A percentile compares a stretch with the other conserved stretches of the same genome.
These are phyloP conservation scores for Talaromyces sp. DNA, from an alignment of 2,329 filamentous ascomycete genomes.

Conservation along the genomic window DNA sequence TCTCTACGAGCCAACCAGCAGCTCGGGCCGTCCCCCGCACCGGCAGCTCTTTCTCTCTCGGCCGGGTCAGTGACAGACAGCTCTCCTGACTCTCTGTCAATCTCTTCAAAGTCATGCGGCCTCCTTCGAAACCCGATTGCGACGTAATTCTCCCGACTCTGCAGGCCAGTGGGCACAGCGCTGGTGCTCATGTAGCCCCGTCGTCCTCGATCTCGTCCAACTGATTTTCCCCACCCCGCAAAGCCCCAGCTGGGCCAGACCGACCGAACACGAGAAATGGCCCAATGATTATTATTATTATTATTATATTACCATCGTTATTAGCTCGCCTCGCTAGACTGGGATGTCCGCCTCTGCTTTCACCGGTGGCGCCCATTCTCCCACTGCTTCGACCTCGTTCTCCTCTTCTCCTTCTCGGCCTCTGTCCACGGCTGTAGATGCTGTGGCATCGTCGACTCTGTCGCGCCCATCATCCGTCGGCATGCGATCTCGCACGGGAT, in stretches of 20 bases:
- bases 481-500: conserved; percentile 43
- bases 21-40: background rate
- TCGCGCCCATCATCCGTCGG: conserved; percentile 16
- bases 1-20: background rate
- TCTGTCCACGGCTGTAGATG: conserved; percentile 3
- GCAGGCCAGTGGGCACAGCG: background rate
- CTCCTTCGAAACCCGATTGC: background rate
- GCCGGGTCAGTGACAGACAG: background rate
- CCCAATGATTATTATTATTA: background rate
- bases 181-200: background rate
- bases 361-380: background rate
- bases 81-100: background rate
- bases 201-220: background rate
- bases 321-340: background rate
- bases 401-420: background rate
- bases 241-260: background rate
- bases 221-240: background rate
- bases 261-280: background rate
- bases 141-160: background rate
- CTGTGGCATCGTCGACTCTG: background rate
- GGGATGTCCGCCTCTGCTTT: background rate
- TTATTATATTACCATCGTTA: too few relatives aligned
- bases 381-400: background rate
- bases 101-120: background rate
- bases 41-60: background rate